Evolutionary conservation across 495 filamentous ascomycete genomes (phyloP).

Genomic region (Penicillium flavigenum): DNA sequence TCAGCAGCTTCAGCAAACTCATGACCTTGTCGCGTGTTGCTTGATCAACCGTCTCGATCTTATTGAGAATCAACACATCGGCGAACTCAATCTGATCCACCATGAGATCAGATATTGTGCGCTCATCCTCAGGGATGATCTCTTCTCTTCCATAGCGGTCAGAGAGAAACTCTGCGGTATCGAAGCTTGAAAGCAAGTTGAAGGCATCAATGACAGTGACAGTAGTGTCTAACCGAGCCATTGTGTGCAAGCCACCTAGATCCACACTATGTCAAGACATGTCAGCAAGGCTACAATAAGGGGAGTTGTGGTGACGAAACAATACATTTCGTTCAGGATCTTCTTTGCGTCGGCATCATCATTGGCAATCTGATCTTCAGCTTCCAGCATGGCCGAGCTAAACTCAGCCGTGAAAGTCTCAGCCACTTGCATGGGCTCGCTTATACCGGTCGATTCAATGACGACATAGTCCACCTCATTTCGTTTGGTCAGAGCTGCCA

Average conservation of each 20-base stretch:
- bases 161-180: slow-evolving; percentile 56
- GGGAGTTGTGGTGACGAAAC: neutral
- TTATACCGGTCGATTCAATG: slow-evolving; percentile 61
- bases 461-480: slow-evolving; percentile 56
- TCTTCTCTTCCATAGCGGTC: slow-evolving; percentile 45
- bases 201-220: slow-evolving; percentile 61
- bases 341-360: slow-evolving; percentile 36
- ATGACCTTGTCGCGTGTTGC: slow-evolving; percentile 40
- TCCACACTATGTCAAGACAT: slow-evolving; percentile 33
- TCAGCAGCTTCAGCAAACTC: slow-evolving; percentile 47
- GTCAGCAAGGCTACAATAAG: slow-evolving; percentile 3
- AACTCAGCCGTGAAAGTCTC: slow-evolving; percentile 59
- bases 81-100: slow-evolving; percentile 65
- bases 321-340: slow-evolving; percentile 42
- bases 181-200: slow-evolving; percentile 56
- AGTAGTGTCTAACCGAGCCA: slow-evolving; percentile 58
- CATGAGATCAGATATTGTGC: slow-evolving; percentile 60
- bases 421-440: slow-evolving; percentile 63
- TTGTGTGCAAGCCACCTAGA: slow-evolving; percentile 50
- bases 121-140: slow-evolving; percentile 54
- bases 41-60: slow-evolving; percentile 46
- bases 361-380: slow-evolving; percentile 30
- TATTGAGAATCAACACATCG: slow-evolving; percentile 59
- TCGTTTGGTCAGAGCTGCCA: slow-evolving; percentile 49
- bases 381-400: slow-evolving; percentile 42